Conservation (phyloP, 2,329 filamentous ascomycete genomes). For the Colletotrichum abscissum region DNA sequence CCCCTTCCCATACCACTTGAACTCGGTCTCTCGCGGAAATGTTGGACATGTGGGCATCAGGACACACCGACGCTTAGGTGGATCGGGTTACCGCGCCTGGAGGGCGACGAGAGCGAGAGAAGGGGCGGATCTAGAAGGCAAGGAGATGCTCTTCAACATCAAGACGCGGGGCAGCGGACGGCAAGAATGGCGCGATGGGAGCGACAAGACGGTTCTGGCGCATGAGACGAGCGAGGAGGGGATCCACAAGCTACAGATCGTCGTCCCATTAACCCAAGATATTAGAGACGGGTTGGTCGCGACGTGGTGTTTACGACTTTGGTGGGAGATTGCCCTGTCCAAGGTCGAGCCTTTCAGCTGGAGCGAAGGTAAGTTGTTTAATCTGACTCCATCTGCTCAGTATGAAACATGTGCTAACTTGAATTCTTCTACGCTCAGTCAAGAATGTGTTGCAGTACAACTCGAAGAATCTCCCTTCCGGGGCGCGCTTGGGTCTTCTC, state of each 20-base stretch:
- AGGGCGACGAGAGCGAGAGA: constrained; percentile 9
- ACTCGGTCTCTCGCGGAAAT: constrained; percentile 43
- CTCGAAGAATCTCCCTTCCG: not conserved
- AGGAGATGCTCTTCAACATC: constrained; percentile 42
- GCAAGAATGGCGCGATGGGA: constrained; percentile 47
- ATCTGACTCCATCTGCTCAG: not conserved
- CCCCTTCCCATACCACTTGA: constrained; percentile 46
- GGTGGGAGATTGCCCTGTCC: constrained; percentile 44
- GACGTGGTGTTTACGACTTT: constrained; percentile 49
- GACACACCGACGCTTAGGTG: constrained; percentile 39
- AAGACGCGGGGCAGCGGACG: constrained; percentile 36
- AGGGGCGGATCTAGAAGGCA: constrained; percentile 36
- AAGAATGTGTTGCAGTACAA: not conserved
- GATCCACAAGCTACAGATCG: constrained; percentile 45
- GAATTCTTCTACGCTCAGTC: not conserved
- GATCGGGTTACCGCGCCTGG: constrained; percentile 42
- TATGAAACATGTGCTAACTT: not conserved
- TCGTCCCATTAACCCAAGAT: constrained; percentile 42
- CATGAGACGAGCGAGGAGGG: constrained; percentile 44
- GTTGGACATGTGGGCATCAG: constrained; percentile 44
- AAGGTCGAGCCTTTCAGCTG: constrained; percentile 17
- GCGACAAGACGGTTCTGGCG: constrained; percentile 42
- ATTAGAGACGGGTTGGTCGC: constrained; percentile 47
- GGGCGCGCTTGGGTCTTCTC: not conserved
- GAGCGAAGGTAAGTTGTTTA: constrained; percentile 5